Evolutionary conservation across 345 rosid species (phyloP).

Genomic region (Ceriops decandra): DNA sequence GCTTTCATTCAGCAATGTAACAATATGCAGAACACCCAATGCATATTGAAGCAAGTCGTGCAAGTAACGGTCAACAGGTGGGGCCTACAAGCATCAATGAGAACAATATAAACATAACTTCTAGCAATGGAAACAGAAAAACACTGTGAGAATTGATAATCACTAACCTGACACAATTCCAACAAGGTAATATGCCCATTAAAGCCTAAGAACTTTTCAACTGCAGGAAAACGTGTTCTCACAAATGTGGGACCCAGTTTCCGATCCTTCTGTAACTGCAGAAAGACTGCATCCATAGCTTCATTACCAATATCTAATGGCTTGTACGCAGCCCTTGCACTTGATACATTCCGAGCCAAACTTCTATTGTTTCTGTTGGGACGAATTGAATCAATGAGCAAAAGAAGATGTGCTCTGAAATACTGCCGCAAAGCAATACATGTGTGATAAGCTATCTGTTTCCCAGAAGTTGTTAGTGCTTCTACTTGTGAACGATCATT

Average conservation of each 20-base stretch:
- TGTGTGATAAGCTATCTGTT: constrained; percentile 93
- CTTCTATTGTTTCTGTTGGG: constrained; percentile 76
- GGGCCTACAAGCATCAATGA: constrained; percentile 58
- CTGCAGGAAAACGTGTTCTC: constrained; percentile 80
- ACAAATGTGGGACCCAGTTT: constrained; percentile 92
- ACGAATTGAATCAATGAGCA: constrained; percentile 86
- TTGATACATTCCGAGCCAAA: constrained; percentile 63
- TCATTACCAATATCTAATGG: constrained; percentile 97
- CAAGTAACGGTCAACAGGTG: constrained; percentile 91
- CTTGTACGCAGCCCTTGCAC: constrained; percentile 82
- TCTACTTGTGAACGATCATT: constrained; percentile 77
- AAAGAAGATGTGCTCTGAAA: constrained; percentile 91
- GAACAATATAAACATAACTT: constrained; percentile 10
- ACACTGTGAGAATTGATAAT: background rate
- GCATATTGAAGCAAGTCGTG: constrained; percentile 98
- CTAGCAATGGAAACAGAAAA: constrained; percentile 6
- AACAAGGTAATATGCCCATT: constrained; percentile 89
- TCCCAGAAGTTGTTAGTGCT: constrained; percentile 85
- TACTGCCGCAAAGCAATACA: constrained; percentile 95
- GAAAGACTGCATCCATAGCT: constrained; percentile 84
- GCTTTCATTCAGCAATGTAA: constrained; percentile 71
- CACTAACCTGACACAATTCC: constrained; percentile 86
- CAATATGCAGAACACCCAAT: constrained; percentile 90
- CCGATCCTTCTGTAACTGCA: constrained; percentile 93
- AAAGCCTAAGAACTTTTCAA: constrained; percentile 64